Evolutionary conservation across 2,329 filamentous ascomycete genomes (phyloP).

Genomic region (Sclerotinia glacialis): DNA sequence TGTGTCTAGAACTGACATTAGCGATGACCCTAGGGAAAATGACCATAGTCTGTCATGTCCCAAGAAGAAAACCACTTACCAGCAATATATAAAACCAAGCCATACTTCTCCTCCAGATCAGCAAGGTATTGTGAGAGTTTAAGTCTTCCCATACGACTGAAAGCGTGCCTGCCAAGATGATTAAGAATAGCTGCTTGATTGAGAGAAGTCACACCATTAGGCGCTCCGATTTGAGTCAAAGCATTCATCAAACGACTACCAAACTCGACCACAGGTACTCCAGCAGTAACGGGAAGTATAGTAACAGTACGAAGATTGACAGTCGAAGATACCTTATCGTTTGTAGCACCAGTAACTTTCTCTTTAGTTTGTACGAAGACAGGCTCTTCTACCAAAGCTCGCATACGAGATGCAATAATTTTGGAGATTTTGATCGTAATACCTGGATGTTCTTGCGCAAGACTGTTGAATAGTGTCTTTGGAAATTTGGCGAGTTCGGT

Average conservation of each 20-base stretch:
- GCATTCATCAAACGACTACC: slow-evolving; percentile 85
- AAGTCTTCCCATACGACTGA: slow-evolving; percentile 94
- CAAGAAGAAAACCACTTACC: slow-evolving; percentile 48
- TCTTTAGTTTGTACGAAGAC: slow-evolving; percentile 65
- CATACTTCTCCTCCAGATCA: slow-evolving; percentile 95
- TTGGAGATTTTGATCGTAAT: slow-evolving; percentile 99
- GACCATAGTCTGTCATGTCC: slow-evolving; percentile 45
- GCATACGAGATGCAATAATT: slow-evolving; percentile 94
- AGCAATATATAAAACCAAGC: slow-evolving; percentile 90
- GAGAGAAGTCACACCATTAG: slow-evolving; percentile 85
- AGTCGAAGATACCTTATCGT: slow-evolving; percentile 74
- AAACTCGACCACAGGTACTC: slow-evolving; percentile 93
- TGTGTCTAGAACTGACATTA: slow-evolving; percentile 61
- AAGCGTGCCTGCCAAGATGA: slow-evolving; percentile 91
- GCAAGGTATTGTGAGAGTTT: slow-evolving; percentile 95
- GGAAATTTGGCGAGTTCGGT: slow-evolving; percentile 96
- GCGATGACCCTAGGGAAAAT: slow-evolving; percentile 24
- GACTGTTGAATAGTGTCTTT: slow-evolving; percentile 92
- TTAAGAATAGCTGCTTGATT: slow-evolving; percentile 94
- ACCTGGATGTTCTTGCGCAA: slow-evolving; percentile 93
- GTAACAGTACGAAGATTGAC: slow-evolving; percentile 91
- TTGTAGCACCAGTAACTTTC: slow-evolving; percentile 54
- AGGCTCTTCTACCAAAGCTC: slow-evolving; percentile 79
- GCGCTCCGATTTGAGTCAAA: slow-evolving; percentile 81
- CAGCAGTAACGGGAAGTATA: slow-evolving; percentile 83